A percentile compares a stretch with the other conserved stretches of the same genome.
phyloP scores from a whole-genome alignment of 352 stramenopile genomes.

The Phytophthora melonis region DNA sequence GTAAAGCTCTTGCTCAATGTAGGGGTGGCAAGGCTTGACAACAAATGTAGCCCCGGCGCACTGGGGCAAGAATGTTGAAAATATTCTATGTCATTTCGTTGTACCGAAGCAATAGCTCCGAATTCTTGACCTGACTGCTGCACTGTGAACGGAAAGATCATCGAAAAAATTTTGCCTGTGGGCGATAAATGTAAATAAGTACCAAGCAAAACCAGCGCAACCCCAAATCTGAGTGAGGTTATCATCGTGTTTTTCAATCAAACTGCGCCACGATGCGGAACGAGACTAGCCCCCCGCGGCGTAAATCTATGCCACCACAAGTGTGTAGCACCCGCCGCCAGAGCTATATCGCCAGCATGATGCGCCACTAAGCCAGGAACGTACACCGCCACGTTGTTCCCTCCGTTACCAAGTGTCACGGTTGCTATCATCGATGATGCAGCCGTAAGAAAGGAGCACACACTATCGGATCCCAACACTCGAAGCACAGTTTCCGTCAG shows the following conservation, averaged over 20 bases:
- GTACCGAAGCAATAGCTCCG: too few species aligned
- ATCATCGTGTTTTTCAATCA: constrained; percentile 7
- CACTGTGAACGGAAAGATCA: too few species aligned
- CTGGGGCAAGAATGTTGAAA: too few species aligned
- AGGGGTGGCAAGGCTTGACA: too few species aligned
- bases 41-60: too few species aligned
- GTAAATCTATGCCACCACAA: constrained; percentile 8
- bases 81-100: too few species aligned
- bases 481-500: neutral
- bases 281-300: constrained; percentile 2
- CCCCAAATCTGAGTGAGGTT: neutral
- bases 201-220: constrained; percentile 2
- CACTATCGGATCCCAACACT: neutral
- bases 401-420: constrained; percentile 12
- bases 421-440: constrained; percentile 6
- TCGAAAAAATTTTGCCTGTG: too few species aligned
- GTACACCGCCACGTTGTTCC: constrained; percentile 12
- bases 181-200: constrained; percentile 13
- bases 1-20: too few species aligned
- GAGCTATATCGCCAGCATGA: neutral
- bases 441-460: neutral
- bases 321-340: constrained; percentile 1
- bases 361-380: constrained; percentile 3
- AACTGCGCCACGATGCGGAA: constrained; percentile 1
- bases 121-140: too few species aligned